Base-by-base conservation (phyloP, 495 filamentous ascomycete genomes). In the Neurospora intermedia region DNA sequence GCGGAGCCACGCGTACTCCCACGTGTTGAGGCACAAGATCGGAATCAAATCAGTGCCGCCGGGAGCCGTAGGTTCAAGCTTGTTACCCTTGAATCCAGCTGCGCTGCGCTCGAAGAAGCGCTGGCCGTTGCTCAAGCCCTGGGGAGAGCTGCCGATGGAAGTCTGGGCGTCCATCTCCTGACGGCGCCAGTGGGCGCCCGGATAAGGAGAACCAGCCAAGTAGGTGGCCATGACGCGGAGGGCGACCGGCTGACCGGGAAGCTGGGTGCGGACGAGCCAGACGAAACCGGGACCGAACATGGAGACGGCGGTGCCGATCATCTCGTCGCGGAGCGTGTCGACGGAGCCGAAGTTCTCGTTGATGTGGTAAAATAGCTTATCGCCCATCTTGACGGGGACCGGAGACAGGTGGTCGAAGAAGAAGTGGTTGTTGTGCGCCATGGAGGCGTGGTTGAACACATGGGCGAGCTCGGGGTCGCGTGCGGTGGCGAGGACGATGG, bases 241-340 rank as follows among this genome's bases (percentile, higher is more conserved):
- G 71, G 87, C 80, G 70, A 74, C 76, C 43, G 77, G 75, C 13
- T 79, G 73, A 40, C 73, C 76, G 27, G 70, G 73, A 41, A 78
- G 76, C 8, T 80, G 80, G 69, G 74, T 77, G 75, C 88, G 85
- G 73, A 97, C 91, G 69, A 99, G 90, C 96, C 96, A 99, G 76
- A 98, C 93, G 84, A 94, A 98, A 71, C 91, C 96, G 1, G 94
- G 94, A 66, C 96, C 96, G 84, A 99, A 99, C 94, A 98, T 97
- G 81, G 89, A 87, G 74, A 87, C 84, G 72, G 96, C 96, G 7
- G 93, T 97, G 72, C 88, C 85, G 75, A 96, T 82, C 82, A 98
- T 90, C 76, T 94, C 90, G 74, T 84, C 82, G 78, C 90, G 90
- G 31, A 99, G 87, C 20, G 93, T 93, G 75, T 94, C 91, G 76